These are phyloP conservation scores for Talaromyces verruculosus DNA, from an alignment of 2,329 filamentous ascomycete genomes.

Conservation along the genomic window DNA sequence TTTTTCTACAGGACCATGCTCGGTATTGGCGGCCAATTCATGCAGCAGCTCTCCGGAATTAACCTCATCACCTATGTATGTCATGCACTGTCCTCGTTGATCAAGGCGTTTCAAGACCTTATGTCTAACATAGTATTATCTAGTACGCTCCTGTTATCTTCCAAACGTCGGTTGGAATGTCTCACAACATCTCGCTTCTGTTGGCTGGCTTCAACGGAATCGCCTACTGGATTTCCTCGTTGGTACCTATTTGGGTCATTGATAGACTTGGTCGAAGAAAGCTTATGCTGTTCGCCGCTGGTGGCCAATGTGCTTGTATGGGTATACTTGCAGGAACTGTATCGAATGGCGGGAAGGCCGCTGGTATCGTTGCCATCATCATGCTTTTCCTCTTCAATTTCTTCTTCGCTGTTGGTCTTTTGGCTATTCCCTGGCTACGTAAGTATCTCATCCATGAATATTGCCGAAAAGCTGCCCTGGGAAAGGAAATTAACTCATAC, in stretches of 20 bases:
- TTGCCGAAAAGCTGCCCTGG: not conserved
- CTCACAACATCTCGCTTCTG: slow-evolving; percentile 13
- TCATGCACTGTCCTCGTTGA: not conserved
- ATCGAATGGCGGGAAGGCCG: slow-evolving; percentile 4
- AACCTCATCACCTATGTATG: slow-evolving; percentile 22
- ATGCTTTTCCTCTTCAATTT: slow-evolving; percentile 15
- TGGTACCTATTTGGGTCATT: slow-evolving; percentile 25
- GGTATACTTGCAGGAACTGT: slow-evolving; percentile 21
- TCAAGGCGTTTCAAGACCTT: not conserved
- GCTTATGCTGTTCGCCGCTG: slow-evolving; percentile 23
- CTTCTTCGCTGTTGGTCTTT: slow-evolving; percentile 9
- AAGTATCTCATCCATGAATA: not conserved
- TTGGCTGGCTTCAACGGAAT: slow-evolving; percentile 16
- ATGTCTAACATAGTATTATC: not conserved
- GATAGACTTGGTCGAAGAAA: slow-evolving; percentile 24
- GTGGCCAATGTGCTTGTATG: slow-evolving; percentile 25
- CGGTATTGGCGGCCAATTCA: slow-evolving; percentile 2
- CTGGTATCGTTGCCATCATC: slow-evolving; percentile 10
- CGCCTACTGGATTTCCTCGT: slow-evolving; percentile 12
- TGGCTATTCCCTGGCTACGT: slow-evolving; percentile 11
- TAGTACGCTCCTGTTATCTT: slow-evolving; percentile 21
- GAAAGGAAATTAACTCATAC: not conserved
- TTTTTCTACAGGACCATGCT: slow-evolving; percentile 10
- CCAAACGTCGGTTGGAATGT: slow-evolving; percentile 23
- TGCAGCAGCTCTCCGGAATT: slow-evolving; percentile 18